Evolutionary conservation across 441 rosid species (phyloP).

Genomic region (Populus hybrid): DNA sequence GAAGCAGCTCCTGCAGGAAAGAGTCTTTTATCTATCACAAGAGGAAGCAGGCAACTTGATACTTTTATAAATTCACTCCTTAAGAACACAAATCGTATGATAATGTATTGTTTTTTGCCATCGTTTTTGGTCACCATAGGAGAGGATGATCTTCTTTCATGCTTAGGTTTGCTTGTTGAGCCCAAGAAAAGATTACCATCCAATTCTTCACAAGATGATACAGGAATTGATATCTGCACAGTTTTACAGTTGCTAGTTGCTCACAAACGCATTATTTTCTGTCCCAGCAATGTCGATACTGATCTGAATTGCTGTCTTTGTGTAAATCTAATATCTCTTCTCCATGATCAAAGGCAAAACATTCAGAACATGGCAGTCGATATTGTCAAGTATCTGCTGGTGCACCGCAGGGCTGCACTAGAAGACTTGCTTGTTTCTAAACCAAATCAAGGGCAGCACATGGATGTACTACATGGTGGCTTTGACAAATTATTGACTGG

Average conservation of each 20-base stretch:
- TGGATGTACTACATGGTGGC: constrained; percentile 93
- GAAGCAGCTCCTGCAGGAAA: constrained; percentile 88
- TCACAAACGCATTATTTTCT: constrained; percentile 84
- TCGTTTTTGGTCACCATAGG: constrained; percentile 83
- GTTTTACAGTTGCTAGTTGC: constrained; percentile 93
- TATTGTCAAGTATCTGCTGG: constrained; percentile 77
- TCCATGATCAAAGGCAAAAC: constrained; percentile 74
- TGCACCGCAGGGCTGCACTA: constrained; percentile 86
- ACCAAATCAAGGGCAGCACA: constrained; percentile 78
- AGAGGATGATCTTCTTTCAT: constrained; percentile 84
- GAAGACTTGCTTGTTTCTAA: constrained; percentile 96
- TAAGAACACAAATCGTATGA: constrained; percentile 90
- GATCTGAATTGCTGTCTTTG: constrained; percentile 96
- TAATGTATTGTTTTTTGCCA: constrained; percentile 93
- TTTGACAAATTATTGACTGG: constrained; percentile 94
- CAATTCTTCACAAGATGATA: constrained; percentile 61
- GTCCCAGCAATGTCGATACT: constrained; percentile 95
- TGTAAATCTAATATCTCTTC: constrained; percentile 87
- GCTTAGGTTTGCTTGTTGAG: constrained; percentile 77
- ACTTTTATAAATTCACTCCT: constrained; percentile 90
- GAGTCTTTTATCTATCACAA: constrained; percentile 83
- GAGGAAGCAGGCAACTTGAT: constrained; percentile 91
- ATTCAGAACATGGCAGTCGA: constrained; percentile 90
- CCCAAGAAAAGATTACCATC: constrained; percentile 54
- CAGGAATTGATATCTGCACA: constrained; percentile 78